Evolutionary conservation across 352 stramenopile species (phyloP).

Genomic region (Globisporangium ultimum): DNA sequence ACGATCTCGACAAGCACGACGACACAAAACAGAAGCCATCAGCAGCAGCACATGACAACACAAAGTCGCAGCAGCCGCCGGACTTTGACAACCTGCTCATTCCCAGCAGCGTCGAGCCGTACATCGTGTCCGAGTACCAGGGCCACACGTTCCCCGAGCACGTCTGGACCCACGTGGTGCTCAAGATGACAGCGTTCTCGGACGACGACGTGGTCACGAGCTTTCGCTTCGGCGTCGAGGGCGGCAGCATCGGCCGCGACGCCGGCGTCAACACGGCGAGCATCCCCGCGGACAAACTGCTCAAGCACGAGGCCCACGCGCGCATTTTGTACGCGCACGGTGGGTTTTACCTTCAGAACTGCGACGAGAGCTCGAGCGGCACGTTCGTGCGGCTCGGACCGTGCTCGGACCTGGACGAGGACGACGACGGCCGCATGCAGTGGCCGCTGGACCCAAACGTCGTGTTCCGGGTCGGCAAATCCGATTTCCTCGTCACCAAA

Average conservation of each 20-base stretch:
- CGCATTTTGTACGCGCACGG: slow-evolving; percentile 48
- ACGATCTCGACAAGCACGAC: background rate
- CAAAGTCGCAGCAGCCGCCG: background rate
- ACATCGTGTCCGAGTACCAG: slow-evolving; percentile 21
- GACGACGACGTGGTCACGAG: slow-evolving; percentile 74
- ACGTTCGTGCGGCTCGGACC: slow-evolving; percentile 69
- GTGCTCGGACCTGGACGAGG: slow-evolving; percentile 20
- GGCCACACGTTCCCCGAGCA: slow-evolving; percentile 28
- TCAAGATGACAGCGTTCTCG: slow-evolving; percentile 83
- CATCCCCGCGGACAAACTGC: slow-evolving; percentile 71
- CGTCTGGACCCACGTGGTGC: slow-evolving; percentile 65
- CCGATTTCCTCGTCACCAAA: slow-evolving; percentile 66
- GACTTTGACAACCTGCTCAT: slow-evolving; percentile 1
- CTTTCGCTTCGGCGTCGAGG: slow-evolving; percentile 55
- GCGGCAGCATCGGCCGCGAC: slow-evolving; percentile 53
- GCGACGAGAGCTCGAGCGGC: slow-evolving; percentile 40
- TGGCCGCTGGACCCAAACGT: slow-evolving; percentile 63
- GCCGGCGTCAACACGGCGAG: slow-evolving; percentile 45
- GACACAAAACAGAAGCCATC: no score
- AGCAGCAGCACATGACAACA: no score
- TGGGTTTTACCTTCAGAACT: slow-evolving; percentile 65
- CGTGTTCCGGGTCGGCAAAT: slow-evolving; percentile 79
- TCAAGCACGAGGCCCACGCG: slow-evolving; percentile 51
- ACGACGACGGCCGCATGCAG: slow-evolving; percentile 67
- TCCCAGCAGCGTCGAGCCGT: slow-evolving; percentile 5